phyloP scores from a whole-genome alignment of 83 land plant species.

The Picea abies region DNA sequence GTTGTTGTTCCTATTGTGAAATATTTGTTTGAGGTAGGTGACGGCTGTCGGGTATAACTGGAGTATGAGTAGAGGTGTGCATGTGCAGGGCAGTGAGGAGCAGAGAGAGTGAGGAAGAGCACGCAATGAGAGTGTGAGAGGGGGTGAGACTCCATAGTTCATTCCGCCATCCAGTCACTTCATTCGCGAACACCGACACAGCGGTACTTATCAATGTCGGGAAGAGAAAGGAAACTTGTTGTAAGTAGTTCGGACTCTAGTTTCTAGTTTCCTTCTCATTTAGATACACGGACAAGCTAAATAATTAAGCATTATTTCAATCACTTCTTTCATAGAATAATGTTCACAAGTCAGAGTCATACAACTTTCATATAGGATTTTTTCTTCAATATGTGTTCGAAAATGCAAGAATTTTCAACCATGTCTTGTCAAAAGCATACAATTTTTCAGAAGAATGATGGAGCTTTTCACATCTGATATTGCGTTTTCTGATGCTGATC shows the following conservation, averaged over 20 bases:
- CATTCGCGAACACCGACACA: neutral
- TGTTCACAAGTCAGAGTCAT: too few species aligned
- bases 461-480: too few species aligned
- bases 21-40: slow-evolving; percentile 13
- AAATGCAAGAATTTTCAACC: too few species aligned
- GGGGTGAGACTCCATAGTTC: slow-evolving; percentile 7
- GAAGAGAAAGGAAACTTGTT: slow-evolving; percentile 11
- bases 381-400: too few species aligned
- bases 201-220: slow-evolving; percentile 1
- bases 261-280: too few species aligned
- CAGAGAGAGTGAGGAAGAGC: slow-evolving; percentile 16
- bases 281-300: too few species aligned
- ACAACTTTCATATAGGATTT: too few species aligned
- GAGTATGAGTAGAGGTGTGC: slow-evolving; percentile 17
- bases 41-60: slow-evolving; percentile 2
- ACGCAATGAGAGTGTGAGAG: slow-evolving; percentile 15
- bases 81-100: slow-evolving; percentile 20
- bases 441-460: too few species aligned
- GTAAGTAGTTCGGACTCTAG: neutral
- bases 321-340: too few species aligned
- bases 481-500: too few species aligned
- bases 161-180: neutral
- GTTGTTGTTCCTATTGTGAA: neutral
- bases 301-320: too few species aligned
- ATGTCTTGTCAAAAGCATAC: too few species aligned